Percentiles rank a stretch among this genome's conserved stretches.
Conservation (phyloP, 1,284 basidiomycete species). For the Cystobasidium slooffiae region DNA sequence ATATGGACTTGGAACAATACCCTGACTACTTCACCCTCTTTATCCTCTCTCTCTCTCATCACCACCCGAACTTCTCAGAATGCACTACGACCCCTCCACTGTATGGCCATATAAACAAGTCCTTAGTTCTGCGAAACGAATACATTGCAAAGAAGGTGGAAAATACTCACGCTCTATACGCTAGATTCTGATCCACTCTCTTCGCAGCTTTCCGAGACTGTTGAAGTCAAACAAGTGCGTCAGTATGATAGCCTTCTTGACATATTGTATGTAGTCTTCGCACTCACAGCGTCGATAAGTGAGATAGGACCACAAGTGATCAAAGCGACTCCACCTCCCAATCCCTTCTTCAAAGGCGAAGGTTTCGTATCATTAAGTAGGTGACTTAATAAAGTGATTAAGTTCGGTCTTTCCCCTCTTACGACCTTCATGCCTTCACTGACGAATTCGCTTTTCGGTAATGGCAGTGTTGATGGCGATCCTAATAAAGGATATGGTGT, state of each 20-base stretch:
- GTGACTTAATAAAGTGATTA: slow-evolving; percentile 20
- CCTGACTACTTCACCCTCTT: neutral
- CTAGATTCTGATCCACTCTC: slow-evolving; percentile 12
- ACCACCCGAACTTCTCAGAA: slow-evolving; percentile 37
- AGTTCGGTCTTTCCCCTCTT: slow-evolving; percentile 19
- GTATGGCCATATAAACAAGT: neutral
- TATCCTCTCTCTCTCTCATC: neutral
- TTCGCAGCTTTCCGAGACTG: slow-evolving; percentile 30
- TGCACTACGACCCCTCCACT: slow-evolving; percentile 37
- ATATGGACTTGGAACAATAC: no score
- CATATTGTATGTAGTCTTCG: neutral
- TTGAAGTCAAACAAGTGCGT: neutral
- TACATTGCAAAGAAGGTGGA: neutral
- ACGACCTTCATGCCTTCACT: slow-evolving; percentile 1
- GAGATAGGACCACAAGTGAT: slow-evolving; percentile 21
- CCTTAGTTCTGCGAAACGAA: neutral
- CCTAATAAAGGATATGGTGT: no score
- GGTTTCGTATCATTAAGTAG: slow-evolving; percentile 26
- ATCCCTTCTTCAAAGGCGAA: neutral
- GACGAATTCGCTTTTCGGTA: neutral
- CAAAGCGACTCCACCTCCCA: slow-evolving; percentile 18
- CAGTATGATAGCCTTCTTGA: neutral
- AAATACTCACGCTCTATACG: slow-evolving; percentile 29
- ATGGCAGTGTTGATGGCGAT: neutral
- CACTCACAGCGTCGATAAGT: slow-evolving; percentile 10